Conservation (phyloP, 2,329 filamentous ascomycete species). For the Aureobasidium sp. region DNA sequence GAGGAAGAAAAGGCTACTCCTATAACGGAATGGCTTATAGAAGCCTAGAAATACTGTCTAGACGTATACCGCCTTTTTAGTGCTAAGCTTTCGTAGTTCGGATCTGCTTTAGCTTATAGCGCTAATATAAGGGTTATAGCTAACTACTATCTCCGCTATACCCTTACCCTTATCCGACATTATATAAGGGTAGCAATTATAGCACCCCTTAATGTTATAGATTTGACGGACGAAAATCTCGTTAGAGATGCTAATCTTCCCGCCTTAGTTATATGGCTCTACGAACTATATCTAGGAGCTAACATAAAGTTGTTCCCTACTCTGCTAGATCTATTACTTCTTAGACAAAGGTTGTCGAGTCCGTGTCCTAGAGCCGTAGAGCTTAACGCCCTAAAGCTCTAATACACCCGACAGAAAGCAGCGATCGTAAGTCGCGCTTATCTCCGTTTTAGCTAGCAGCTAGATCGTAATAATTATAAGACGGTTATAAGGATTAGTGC, state of each 20-base stretch:
- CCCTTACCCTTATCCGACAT: neutral
- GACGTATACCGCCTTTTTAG: neutral
- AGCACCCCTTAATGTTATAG: neutral
- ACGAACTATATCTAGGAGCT: neutral
- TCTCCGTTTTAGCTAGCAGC: neutral
- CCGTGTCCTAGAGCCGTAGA: neutral
- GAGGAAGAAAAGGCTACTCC: neutral
- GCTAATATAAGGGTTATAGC: neutral
- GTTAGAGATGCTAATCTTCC: neutral
- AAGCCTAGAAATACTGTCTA: neutral
- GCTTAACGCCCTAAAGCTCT: neutral
- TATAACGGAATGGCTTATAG: neutral
- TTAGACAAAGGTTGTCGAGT: neutral
- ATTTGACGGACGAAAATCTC: neutral
- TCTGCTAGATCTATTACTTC: neutral
- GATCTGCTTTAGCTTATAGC: neutral
- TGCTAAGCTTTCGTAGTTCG: neutral
- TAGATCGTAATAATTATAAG: neutral
- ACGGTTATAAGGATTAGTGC: neutral
- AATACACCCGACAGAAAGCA: conserved; percentile 1
- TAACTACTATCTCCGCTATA: neutral
- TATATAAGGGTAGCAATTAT: neutral
- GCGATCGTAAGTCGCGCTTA: neutral
- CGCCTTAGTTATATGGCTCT: neutral
- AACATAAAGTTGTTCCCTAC: neutral